Conservation (phyloP, 768 basidiomycete genomes). For the Russula olivacea region DNA sequence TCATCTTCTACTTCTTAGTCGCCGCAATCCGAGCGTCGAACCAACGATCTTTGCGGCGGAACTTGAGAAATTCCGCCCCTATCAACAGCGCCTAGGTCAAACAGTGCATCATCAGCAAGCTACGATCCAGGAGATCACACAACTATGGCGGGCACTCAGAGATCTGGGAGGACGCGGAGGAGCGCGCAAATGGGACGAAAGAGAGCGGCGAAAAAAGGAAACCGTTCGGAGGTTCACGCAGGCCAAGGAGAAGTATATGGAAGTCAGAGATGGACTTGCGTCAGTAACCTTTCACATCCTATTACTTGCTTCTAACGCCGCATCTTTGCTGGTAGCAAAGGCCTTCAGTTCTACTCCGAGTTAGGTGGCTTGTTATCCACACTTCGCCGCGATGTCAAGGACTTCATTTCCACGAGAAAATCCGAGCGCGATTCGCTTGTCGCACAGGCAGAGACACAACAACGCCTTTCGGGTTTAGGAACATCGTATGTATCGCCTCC, state of each 20-base stretch:
- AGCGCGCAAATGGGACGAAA: conserved; percentile 74
- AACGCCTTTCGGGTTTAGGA: conserved; percentile 41
- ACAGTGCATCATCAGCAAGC: conserved; percentile 74
- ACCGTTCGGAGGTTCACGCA: conserved; percentile 61
- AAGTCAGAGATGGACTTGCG: conserved; percentile 80
- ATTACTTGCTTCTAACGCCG: conserved; percentile 15
- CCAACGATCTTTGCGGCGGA: conserved; percentile 87
- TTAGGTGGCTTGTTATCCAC: conserved; percentile 56
- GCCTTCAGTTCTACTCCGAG: conserved; percentile 83
- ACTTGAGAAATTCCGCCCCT: conserved; percentile 92
- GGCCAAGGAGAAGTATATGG: conserved; percentile 81
- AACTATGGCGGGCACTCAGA: conserved; percentile 68
- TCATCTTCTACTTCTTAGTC: conserved; percentile 84
- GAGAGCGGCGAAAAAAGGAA: conserved; percentile 75
- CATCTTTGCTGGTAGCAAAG: conserved; percentile 52
- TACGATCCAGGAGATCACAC: conserved; percentile 65
- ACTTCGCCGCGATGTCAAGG: conserved; percentile 52
- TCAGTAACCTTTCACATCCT: conserved; percentile 38
- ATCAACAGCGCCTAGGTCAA: conserved; percentile 73
- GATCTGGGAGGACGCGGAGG: conserved; percentile 71
- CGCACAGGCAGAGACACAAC: conserved; percentile 66
- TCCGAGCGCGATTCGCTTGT: conserved; percentile 66
- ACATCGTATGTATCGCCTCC: conserved; percentile 34
- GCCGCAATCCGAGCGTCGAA: conserved; percentile 77
- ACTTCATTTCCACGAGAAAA: conserved; percentile 58